A percentile compares a stretch with the other conserved stretches of the same genome.
phyloP scores from a whole-genome alignment of 2,329 filamentous ascomycete species.

The Xylaria sp. region DNA sequence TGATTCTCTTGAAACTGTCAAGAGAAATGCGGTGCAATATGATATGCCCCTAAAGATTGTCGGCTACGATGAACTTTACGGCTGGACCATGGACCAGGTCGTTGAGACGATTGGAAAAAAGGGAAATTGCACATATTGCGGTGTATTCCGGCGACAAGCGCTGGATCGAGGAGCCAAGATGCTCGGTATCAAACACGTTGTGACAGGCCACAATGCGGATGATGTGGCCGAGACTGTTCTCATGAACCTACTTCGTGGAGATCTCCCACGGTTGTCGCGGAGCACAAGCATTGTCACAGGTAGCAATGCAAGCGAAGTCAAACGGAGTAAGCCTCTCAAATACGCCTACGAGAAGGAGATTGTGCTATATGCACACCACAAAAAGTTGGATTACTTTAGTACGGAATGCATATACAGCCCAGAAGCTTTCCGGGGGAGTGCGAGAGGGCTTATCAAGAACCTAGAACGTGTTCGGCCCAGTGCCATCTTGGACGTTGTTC shows the following conservation, averaged over 20 bases:
- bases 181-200: constrained; percentile 88
- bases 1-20: constrained; percentile 95
- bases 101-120: constrained; percentile 97
- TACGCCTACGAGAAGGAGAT: constrained; percentile 99
- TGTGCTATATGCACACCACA: constrained; percentile 96
- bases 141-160: constrained; percentile 93
- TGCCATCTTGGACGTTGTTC: constrained; percentile 92
- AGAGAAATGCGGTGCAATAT: constrained; percentile 91
- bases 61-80: constrained; percentile 92
- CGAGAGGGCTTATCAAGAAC: constrained; percentile 91
- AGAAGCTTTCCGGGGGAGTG: constrained; percentile 94
- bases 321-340: constrained; percentile 95
- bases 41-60: constrained; percentile 91
- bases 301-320: constrained; percentile 82
- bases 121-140: constrained; percentile 98
- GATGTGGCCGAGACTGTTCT: constrained; percentile 97
- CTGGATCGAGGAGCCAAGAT: constrained; percentile 91
- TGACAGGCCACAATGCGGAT: constrained; percentile 97
- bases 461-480: constrained; percentile 92
- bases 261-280: constrained; percentile 85
- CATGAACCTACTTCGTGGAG: constrained; percentile 94
- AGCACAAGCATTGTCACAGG: constrained; percentile 91
- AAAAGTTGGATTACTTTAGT: constrained; percentile 96
- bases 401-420: constrained; percentile 99
- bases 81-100: constrained; percentile 99